Percentiles rank a stretch among this genome's conserved stretches.
These are phyloP conservation scores for Fraxinus anomala DNA, from an alignment of 257 asterid genomes.

Conservation along the genomic window DNA sequence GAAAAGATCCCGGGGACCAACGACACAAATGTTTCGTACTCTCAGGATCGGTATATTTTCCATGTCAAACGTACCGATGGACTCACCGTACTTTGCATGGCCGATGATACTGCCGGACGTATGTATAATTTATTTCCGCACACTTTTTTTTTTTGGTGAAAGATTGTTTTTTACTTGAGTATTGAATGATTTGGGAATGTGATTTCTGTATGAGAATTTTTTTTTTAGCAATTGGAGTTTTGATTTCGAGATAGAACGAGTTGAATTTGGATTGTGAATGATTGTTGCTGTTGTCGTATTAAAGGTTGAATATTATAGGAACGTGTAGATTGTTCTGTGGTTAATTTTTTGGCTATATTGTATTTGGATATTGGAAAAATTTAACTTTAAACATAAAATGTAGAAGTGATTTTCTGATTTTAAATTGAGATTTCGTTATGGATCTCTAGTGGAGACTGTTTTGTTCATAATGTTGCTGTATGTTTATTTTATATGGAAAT, in stretches of 20 bases:
- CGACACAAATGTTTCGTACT: constrained; percentile 81
- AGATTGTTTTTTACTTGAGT: no score
- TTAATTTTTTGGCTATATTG: constrained; percentile 8
- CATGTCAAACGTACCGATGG: constrained; percentile 99
- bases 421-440: background rate
- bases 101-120: constrained; percentile 96
- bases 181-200: background rate
- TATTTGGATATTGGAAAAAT: constrained; percentile 23
- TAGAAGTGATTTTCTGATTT: constrained; percentile 10
- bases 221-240: background rate
- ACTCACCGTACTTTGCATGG: constrained; percentile 98
- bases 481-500: background rate
- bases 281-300: constrained; percentile 4
- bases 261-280: constrained; percentile 18
- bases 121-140: constrained; percentile 25
- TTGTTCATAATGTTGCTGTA: constrained; percentile 4
- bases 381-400: background rate
- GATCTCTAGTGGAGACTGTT: constrained; percentile 23
- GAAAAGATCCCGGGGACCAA: constrained; percentile 82
- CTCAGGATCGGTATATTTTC: constrained; percentile 96
- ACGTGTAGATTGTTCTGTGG: constrained; percentile 2
- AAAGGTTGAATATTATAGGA: background rate
- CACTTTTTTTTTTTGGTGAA: background rate
- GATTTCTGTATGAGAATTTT: constrained; percentile 13
- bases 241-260: background rate